A percentile compares a stretch with the other conserved stretches of the same genome.
phyloP scores from a whole-genome alignment of 2,329 filamentous ascomycete genomes.

The Cladobotryum protrusum region DNA sequence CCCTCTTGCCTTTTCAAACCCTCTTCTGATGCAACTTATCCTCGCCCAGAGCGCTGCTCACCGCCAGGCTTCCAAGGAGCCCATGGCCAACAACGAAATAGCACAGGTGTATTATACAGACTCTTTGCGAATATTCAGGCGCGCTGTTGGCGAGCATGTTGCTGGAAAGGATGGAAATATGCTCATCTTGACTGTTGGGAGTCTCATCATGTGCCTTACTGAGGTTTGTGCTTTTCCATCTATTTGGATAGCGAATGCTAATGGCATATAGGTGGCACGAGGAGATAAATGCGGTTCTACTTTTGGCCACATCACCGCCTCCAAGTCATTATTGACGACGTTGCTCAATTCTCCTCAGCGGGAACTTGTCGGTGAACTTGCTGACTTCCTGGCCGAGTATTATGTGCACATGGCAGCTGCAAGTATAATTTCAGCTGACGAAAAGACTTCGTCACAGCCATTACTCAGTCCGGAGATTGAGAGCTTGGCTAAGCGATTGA shows the following conservation, averaged over 20 bases:
- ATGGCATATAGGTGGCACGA: constrained; percentile 25
- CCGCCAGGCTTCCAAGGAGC: constrained; percentile 27
- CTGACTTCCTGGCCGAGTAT: constrained; percentile 42
- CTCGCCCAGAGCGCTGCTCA: constrained; percentile 39
- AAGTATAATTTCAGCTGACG: constrained; percentile 40
- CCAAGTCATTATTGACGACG: constrained; percentile 34
- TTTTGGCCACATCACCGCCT: constrained; percentile 40
- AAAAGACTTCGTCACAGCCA: constrained; percentile 22
- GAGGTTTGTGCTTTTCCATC: constrained; percentile 29
- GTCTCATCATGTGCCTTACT: constrained; percentile 40
- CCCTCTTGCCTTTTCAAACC: constrained; percentile 39
- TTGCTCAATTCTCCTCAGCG: constrained; percentile 28
- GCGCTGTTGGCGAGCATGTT: constrained; percentile 28
- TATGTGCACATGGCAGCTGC: constrained; percentile 41
- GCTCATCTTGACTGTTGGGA: constrained; percentile 37
- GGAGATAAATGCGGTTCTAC: constrained; percentile 40
- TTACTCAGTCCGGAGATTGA: constrained; percentile 28
- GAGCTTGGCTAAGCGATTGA: constrained; percentile 22
- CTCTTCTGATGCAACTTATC: constrained; percentile 40
- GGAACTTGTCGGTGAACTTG: constrained; percentile 30
- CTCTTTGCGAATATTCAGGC: constrained; percentile 30
- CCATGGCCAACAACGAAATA: constrained; percentile 22
- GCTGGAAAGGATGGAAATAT: constrained; percentile 27
- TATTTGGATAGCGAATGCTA: no score
- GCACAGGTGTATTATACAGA: constrained; percentile 31